A percentile compares a stretch with the other conserved stretches of the same genome.
Evolutionary conservation across 1,284 basidiomycete species (phyloP).

Genomic region (Quambalaria eucalypti): DNA sequence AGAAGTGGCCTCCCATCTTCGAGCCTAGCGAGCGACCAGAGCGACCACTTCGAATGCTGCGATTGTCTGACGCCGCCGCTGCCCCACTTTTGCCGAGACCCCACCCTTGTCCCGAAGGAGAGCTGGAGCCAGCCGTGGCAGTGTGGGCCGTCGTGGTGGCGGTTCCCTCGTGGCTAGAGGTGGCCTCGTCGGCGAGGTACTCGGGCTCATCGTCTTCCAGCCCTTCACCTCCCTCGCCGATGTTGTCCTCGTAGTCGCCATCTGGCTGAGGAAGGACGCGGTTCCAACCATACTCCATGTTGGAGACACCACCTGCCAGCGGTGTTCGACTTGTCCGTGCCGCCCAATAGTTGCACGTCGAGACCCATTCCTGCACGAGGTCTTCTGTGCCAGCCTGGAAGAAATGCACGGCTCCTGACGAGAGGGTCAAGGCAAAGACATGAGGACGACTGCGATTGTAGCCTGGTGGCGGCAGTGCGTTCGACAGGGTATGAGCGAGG

Average conservation of each 20-base stretch:
- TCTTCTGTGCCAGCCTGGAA: slow-evolving; percentile 97
- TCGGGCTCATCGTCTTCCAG: background rate
- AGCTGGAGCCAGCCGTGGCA: slow-evolving; percentile 3
- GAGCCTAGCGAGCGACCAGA: slow-evolving; percentile 8
- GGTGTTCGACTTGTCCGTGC: slow-evolving; percentile 87
- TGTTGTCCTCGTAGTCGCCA: slow-evolving; percentile 48
- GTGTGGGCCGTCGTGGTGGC: background rate
- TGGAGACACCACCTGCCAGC: slow-evolving; percentile 84
- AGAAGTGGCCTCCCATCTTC: background rate
- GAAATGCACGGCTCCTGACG: slow-evolving; percentile 81
- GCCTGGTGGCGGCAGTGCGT: slow-evolving; percentile 77
- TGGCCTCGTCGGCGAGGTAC: background rate
- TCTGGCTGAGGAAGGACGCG: slow-evolving; percentile 51
- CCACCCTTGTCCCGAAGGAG: no score
- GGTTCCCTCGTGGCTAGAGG: background rate
- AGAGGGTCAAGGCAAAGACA: slow-evolving; percentile 86
- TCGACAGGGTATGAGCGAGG: slow-evolving; percentile 78
- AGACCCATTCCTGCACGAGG: slow-evolving; percentile 93
- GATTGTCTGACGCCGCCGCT: slow-evolving; percentile 2
- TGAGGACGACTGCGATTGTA: slow-evolving; percentile 81
- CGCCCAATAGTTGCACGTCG: slow-evolving; percentile 98
- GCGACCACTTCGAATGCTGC: slow-evolving; percentile 19
- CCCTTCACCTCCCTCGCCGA: background rate
- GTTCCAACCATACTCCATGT: slow-evolving; percentile 99
- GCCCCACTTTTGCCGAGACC: background rate